Conservation (phyloP, 176 grass and related monocot species). For the Aegilops longissima region DNA sequence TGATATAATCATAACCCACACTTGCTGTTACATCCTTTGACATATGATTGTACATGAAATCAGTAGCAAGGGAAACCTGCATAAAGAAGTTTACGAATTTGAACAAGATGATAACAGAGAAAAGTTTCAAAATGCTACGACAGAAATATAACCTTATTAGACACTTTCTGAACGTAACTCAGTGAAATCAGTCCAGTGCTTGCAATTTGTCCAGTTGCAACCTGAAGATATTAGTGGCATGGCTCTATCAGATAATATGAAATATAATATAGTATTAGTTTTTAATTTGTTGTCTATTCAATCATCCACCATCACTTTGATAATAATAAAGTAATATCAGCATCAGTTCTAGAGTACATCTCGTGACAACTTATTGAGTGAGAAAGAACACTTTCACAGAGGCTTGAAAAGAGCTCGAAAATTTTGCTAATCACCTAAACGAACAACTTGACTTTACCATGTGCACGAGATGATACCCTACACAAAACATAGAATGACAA, state of each 20-base stretch:
- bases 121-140: background rate
- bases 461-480: background rate
- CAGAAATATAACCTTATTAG: conserved; percentile 60
- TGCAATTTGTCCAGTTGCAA: conserved; percentile 63
- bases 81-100: conserved; percentile 12
- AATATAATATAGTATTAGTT: background rate
- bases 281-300: conserved; percentile 11
- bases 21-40: conserved; percentile 58
- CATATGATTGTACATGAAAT: conserved; percentile 74
- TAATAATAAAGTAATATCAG: background rate
- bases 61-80: conserved; percentile 84
- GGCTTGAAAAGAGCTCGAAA: too few species aligned
- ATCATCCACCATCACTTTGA: conserved; percentile 9
- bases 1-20: conserved; percentile 80
- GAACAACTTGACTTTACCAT: background rate
- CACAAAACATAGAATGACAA: background rate
- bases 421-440: too few species aligned
- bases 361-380: background rate
- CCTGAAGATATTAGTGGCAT: conserved; percentile 49
- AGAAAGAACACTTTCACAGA: background rate
- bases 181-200: conserved; percentile 55
- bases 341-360: background rate
- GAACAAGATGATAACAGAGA: conserved; percentile 5
- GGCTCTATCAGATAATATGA: conserved; percentile 13
- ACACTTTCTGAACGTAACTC: conserved; percentile 78